These are phyloP conservation scores for Wallemia ichthyophaga DNA, from an alignment of 1,284 basidiomycete genomes.

Conservation along the genomic window DNA sequence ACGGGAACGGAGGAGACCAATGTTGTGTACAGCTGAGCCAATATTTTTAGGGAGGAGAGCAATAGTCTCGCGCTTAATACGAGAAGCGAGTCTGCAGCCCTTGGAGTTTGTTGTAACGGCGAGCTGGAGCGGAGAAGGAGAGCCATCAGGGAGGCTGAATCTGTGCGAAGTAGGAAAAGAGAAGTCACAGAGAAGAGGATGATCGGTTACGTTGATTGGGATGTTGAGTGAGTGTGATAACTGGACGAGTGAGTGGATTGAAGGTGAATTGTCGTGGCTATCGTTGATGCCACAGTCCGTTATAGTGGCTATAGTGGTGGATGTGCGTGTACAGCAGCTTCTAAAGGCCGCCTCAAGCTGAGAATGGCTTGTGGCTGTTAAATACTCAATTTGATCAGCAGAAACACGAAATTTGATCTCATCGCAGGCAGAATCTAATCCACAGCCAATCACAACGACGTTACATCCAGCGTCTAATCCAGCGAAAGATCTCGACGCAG, in stretches of 20 bases:
- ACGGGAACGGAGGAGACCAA: constrained; percentile 36
- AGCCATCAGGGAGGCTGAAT: constrained; percentile 20
- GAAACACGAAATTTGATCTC: constrained; percentile 36
- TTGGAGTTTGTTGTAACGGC: constrained; percentile 73
- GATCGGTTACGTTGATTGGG: constrained; percentile 60
- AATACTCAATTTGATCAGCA: constrained; percentile 24
- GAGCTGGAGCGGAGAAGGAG: constrained; percentile 32
- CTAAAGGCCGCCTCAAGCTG: constrained; percentile 12
- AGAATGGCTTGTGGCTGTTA: constrained; percentile 17
- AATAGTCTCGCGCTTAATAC: constrained; percentile 57
- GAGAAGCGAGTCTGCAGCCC: constrained; percentile 56
- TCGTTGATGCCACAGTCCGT: constrained; percentile 19
- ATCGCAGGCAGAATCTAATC: constrained; percentile 24
- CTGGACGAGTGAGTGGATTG: constrained; percentile 26
- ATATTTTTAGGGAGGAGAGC: constrained; percentile 38
- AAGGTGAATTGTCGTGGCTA: constrained; percentile 14
- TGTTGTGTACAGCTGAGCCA: constrained; percentile 43
- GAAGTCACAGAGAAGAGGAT: constrained; percentile 61
- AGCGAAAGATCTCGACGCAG: constrained; percentile 46
- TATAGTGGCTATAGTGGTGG: constrained; percentile 45
- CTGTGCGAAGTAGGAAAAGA: constrained; percentile 66
- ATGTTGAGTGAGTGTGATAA: constrained; percentile 30
- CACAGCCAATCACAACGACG: constrained; percentile 32
- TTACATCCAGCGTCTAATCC: constrained; percentile 50
- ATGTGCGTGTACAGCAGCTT: too few relatives aligned